Conservation (phyloP, 768 basidiomycete genomes). For the Boletus rubroflammeus region DNA sequence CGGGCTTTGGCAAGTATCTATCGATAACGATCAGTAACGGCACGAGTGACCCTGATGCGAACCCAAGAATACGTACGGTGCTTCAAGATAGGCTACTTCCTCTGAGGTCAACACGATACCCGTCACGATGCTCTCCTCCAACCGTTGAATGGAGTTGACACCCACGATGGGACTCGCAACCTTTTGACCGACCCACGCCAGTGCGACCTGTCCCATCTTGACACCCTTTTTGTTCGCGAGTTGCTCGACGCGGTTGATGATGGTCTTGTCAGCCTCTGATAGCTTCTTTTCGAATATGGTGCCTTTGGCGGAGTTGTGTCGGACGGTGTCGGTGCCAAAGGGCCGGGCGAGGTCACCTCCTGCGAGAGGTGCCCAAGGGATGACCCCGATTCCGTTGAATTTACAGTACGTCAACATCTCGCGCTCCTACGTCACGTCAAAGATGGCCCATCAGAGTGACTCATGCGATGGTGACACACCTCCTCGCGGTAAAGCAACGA, state of each 20-base stretch:
- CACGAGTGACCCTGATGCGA: background rate
- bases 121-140: background rate
- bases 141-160: constrained; percentile 17
- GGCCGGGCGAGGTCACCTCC: constrained; percentile 40
- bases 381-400: constrained; percentile 48
- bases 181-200: constrained; percentile 42
- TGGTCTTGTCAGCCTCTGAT: constrained; percentile 31
- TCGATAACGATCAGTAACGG: background rate
- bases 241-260: constrained; percentile 40
- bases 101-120: constrained; percentile 19
- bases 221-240: constrained; percentile 28
- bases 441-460: too few relatives aligned
- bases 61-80: constrained; percentile 18
- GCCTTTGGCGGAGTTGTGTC: constrained; percentile 16
- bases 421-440: constrained; percentile 33
- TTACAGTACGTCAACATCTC: constrained; percentile 46
- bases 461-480: constrained; percentile 15
- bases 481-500: constrained; percentile 56
- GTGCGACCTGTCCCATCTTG: background rate
- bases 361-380: constrained; percentile 48
- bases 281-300: constrained; percentile 23
- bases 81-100: constrained; percentile 26
- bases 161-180: constrained; percentile 46
- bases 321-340: constrained; percentile 22
- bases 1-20: constrained; percentile 16